phyloP scores from a whole-genome alignment of 768 basidiomycete species.

The Amanita rimosa region DNA sequence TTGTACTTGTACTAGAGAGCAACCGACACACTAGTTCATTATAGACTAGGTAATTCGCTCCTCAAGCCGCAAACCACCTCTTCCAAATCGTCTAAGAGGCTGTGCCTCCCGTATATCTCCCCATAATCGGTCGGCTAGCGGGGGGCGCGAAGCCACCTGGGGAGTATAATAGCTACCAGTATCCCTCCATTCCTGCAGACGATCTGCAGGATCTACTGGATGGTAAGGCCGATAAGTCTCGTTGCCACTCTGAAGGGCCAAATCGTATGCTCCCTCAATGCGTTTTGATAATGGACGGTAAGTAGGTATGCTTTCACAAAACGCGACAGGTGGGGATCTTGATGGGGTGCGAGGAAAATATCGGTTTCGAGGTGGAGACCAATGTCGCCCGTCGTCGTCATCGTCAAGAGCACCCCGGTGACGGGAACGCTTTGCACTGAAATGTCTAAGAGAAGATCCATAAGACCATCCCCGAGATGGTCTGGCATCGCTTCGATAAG shows the following conservation, averaged over 20 bases:
- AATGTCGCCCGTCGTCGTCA: not conserved
- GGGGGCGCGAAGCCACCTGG: not conserved
- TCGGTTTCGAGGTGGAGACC: not conserved
- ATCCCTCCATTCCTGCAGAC: not conserved
- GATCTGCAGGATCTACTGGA: not conserved
- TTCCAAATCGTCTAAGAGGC: not conserved
- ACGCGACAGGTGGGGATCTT: not conserved
- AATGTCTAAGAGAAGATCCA: not conserved
- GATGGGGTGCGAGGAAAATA: not conserved
- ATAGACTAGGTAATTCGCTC: slow-evolving; percentile 14
- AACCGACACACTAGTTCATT: not conserved
- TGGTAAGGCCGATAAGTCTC: not conserved
- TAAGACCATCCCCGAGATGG: slow-evolving; percentile 1
- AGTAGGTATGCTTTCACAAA: not conserved
- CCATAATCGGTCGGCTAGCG: not conserved
- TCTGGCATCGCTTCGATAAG: not conserved
- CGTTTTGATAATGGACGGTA: not conserved
- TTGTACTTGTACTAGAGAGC: not conserved
- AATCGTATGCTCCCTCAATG: not conserved
- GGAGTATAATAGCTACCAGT: not conserved
- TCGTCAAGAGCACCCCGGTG: not conserved
- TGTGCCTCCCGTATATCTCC: not conserved
- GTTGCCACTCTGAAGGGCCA: not conserved
- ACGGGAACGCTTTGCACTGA: not conserved
- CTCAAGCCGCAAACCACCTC: slow-evolving; percentile 12